A percentile compares a stretch with the other conserved stretches of the same genome.
phyloP scores from a whole-genome alignment of 2,329 filamentous ascomycete genomes.

The Cryphonectria japonica region DNA sequence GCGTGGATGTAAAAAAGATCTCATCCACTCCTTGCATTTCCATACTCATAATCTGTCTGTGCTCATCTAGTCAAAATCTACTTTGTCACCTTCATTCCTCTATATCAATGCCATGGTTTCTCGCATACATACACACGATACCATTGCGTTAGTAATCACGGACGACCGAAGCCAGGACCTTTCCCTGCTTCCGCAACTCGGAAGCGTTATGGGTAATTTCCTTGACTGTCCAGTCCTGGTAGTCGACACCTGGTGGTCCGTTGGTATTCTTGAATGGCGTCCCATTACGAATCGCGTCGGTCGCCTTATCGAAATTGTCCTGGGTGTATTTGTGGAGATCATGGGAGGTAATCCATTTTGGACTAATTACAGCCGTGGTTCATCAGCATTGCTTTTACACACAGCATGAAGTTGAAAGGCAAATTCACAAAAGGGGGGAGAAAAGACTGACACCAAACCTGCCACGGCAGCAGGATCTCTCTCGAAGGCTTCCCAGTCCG shows the following conservation, averaged over 20 bases:
- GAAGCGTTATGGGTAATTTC: not conserved
- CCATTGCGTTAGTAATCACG: not conserved
- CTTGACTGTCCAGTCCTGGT: not conserved
- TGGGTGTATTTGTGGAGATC: not conserved
- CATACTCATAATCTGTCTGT: no score
- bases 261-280: conserved; percentile 1
- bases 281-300: not conserved
- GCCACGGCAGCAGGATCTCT: not conserved
- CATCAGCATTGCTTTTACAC: not conserved
- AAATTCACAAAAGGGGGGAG: not conserved
- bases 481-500: not conserved
- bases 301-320: not conserved
- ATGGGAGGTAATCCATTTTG: not conserved
- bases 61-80: no score
- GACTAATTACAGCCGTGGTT: not conserved
- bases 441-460: not conserved
- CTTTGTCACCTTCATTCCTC: no score
- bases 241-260: not conserved
- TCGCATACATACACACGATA: no score
- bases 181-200: not conserved
- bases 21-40: no score
- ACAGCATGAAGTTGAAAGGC: not conserved
- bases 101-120: no score
- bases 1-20: no score
- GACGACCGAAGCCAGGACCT: not conserved